Base-by-base conservation (phyloP, 2,329 filamentous ascomycete genomes). In the Dothidotthia symphoricarpi region DNA sequence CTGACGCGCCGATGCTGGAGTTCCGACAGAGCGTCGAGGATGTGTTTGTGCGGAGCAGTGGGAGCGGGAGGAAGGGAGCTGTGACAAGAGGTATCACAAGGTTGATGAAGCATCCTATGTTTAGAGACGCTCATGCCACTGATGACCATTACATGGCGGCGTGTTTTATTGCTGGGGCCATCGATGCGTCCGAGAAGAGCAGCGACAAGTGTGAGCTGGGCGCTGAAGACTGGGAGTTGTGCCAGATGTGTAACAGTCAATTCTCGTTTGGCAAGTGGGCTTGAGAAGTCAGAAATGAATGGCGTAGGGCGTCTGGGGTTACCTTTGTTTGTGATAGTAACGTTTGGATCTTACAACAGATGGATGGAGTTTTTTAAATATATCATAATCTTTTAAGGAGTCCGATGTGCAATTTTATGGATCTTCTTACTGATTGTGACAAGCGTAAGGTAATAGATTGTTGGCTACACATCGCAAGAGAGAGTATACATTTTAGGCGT, bases 91-190 rank as follows among this genome's bases (percentile, higher is more conserved):
- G 72, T 0, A 70, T 82, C 36, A 80, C 78, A 2, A 70, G 80
- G 19, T 55, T 85, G 50, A 85, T 85, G 81, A 85, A 85, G 67
- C 78, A 85, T 53, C 81, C 82, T 0, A 68, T 71, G 31, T 86
- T 76, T 53, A 66, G 82, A 12, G 81, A 85, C 50, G 82, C 83
- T 0, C 82, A 86, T 64, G 81, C 73, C 0, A 85, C 82, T 0
- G 82, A 86, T 53, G 83, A 86, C 57, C 82, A 86, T 55, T 85
- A 82, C 47, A 84, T 85, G 77, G 68, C 80, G 1, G 72, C 77
- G 3, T 69, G 81, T 52, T 86, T 85, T 63, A 75, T 82, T 0
- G 78, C 80, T 0, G 82, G 82, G 1, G 68, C 49, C 1, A 50
- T 52, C 9, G 57, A 61, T 43, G 57, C 51, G 3, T 54, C 46